phyloP scores from a whole-genome alignment of 1,139 yeast species.

The Kodamaea plutei region DNA sequence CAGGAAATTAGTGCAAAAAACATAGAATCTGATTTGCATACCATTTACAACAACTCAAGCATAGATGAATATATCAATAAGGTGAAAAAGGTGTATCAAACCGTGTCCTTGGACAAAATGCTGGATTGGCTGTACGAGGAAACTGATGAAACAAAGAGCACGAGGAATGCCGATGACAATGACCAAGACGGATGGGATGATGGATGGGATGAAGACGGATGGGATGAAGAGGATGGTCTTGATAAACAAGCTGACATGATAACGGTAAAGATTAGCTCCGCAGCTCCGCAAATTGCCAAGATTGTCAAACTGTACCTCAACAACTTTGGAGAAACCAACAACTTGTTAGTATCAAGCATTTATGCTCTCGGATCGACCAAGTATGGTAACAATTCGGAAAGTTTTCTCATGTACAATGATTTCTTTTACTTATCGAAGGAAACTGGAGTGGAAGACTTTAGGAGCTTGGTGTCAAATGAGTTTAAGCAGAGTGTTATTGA shows the following conservation, averaged over 20 bases:
- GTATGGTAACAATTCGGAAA: conserved; percentile 30
- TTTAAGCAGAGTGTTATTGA: conserved; percentile 22
- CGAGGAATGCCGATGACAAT: conserved; percentile 4
- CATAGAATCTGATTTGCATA: conserved; percentile 17
- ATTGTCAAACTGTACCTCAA: conserved; percentile 21
- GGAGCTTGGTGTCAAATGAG: conserved; percentile 15
- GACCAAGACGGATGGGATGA: conserved; percentile 19
- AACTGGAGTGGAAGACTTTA: conserved; percentile 15
- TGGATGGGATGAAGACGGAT: conserved; percentile 15
- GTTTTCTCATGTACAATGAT: conserved; percentile 37
- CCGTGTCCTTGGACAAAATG: conserved; percentile 4
- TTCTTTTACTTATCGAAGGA: conserved; percentile 22
- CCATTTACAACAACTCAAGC: conserved; percentile 29
- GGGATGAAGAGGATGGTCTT: conserved; percentile 15
- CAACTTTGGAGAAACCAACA: conserved; percentile 7
- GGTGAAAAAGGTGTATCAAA: conserved; percentile 15
- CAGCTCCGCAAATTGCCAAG: background rate
- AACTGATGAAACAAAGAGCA: background rate
- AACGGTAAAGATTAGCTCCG: background rate
- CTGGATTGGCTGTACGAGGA: conserved; percentile 6
- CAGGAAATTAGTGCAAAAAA: conserved; percentile 4
- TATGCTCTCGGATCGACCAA: conserved; percentile 30
- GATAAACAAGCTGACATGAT: conserved; percentile 1
- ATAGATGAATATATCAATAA: conserved; percentile 16
- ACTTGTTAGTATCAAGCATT: conserved; percentile 21